Evolutionary conservation across 2,329 filamentous ascomycete species (phyloP).

Genomic region (Colletotrichum somersetense): DNA sequence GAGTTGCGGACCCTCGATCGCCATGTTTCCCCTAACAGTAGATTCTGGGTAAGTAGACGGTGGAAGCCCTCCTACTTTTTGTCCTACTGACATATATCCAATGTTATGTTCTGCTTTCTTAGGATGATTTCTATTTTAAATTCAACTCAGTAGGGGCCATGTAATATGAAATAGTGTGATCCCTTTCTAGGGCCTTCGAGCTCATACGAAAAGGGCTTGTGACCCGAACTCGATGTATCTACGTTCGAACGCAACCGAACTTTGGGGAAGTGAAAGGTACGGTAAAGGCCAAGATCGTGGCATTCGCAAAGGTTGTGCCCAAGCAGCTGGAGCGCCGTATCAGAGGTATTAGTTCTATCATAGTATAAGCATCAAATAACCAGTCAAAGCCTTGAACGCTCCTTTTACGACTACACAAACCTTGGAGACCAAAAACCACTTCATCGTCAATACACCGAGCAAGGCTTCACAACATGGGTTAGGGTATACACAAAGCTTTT

Average conservation of each 20-base stretch:
- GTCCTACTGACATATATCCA: neutral
- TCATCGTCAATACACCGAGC: neutral
- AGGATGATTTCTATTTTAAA: neutral
- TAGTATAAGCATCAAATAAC: too few species aligned
- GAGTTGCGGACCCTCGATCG: too few species aligned
- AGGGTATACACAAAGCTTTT: neutral
- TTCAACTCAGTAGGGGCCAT: neutral
- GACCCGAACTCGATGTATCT: neutral
- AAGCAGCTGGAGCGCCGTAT: too few species aligned
- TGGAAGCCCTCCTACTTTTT: too few species aligned
- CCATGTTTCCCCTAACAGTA: too few species aligned
- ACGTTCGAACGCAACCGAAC: neutral
- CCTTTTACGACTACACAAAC: neutral
- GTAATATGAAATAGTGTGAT: neutral
- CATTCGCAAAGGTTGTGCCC: too few species aligned
- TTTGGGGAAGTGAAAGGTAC: too few species aligned
- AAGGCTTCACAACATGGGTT: too few species aligned
- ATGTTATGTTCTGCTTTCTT: neutral
- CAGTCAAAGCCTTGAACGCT: neutral
- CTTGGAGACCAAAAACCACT: neutral
- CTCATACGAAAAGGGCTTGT: neutral
- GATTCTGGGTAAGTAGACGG: too few species aligned
- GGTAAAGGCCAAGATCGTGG: too few species aligned
- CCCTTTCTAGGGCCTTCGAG: neutral
- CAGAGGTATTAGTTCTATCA: too few species aligned